Evolutionary conservation across 139 green algal genomes (phyloP).

Genomic region (Nannochloris sp.): DNA sequence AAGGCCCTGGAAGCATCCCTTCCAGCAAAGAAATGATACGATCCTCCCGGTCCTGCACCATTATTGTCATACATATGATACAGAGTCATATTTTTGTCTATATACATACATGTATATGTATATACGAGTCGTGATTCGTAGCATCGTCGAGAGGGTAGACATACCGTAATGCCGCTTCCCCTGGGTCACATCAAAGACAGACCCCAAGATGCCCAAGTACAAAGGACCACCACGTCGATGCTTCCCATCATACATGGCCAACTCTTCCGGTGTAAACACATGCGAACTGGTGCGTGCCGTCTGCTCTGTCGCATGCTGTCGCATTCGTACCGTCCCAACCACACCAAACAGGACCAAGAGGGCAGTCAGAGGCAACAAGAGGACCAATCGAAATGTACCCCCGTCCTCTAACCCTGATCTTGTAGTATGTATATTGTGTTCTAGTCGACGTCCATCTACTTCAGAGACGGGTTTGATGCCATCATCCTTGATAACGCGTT

Average conservation of each 20-base stretch:
- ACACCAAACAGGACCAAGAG: no score
- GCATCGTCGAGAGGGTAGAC: background rate
- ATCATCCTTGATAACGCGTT: no score
- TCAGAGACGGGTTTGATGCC: no score
- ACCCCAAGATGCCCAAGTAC: constrained; percentile 50
- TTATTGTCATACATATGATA: background rate
- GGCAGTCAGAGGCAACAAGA: no score
- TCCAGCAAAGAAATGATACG: constrained; percentile 51
- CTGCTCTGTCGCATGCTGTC: no score
- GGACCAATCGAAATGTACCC: no score
- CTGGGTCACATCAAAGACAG: constrained; percentile 60
- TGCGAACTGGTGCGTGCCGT: background rate
- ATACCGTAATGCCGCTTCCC: constrained; percentile 44
- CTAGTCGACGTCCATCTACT: no score
- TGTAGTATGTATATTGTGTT: no score
- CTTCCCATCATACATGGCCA: constrained; percentile 36
- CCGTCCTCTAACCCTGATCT: no score
- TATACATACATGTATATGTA: no score
- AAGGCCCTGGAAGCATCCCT: constrained; percentile 44
- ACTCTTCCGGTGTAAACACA: constrained; percentile 34
- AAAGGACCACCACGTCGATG: constrained; percentile 6
- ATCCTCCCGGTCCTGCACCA: constrained; percentile 21
- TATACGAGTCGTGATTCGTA: no score
- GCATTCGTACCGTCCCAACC: no score
- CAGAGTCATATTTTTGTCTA: background rate